Evolutionary conservation across 2,329 filamentous ascomycete species (phyloP).

Genomic region (Colletotrichum incanum): DNA sequence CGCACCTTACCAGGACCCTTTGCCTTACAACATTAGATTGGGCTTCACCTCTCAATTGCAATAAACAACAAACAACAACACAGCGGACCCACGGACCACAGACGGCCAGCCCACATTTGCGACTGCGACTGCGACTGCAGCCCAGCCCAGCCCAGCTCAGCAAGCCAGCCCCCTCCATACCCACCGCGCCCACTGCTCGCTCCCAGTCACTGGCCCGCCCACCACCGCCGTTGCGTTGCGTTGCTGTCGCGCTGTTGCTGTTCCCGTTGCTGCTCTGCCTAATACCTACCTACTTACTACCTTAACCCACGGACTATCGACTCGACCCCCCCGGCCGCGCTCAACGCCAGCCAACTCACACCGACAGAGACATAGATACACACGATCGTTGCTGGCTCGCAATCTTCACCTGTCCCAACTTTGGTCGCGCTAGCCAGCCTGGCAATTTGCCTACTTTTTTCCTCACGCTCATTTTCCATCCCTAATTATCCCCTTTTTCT

Average conservation of each 20-base stretch:
- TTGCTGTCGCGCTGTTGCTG: neutral
- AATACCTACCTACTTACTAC: neutral
- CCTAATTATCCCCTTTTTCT: slow-evolving; percentile 19
- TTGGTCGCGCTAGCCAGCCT: slow-evolving; percentile 36
- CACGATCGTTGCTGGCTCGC: slow-evolving; percentile 28
- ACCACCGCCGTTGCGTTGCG: neutral
- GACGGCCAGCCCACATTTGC: slow-evolving; percentile 1
- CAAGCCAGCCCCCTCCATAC: slow-evolving; percentile 4
- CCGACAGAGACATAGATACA: slow-evolving; percentile 36
- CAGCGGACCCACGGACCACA: slow-evolving; percentile 31
- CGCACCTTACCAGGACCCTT: slow-evolving; percentile 23
- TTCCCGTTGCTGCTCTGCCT: neutral
- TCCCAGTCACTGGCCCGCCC: neutral
- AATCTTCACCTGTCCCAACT: slow-evolving; percentile 32
- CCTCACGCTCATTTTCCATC: slow-evolving; percentile 39
- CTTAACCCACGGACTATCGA: slow-evolving; percentile 26
- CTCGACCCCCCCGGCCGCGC: slow-evolving; percentile 34
- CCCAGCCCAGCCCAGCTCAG: slow-evolving; percentile 6
- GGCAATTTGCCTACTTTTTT: slow-evolving; percentile 35
- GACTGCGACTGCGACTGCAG: neutral
- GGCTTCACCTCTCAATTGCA: slow-evolving; percentile 22
- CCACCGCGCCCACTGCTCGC: neutral
- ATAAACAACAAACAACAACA: slow-evolving; percentile 36
- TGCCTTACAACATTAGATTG: slow-evolving; percentile 18
- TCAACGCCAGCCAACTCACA: slow-evolving; percentile 43